These are phyloP conservation scores for Scedosporium boydii DNA, from an alignment of 2,329 filamentous ascomycete species.

Conservation along the genomic window DNA sequence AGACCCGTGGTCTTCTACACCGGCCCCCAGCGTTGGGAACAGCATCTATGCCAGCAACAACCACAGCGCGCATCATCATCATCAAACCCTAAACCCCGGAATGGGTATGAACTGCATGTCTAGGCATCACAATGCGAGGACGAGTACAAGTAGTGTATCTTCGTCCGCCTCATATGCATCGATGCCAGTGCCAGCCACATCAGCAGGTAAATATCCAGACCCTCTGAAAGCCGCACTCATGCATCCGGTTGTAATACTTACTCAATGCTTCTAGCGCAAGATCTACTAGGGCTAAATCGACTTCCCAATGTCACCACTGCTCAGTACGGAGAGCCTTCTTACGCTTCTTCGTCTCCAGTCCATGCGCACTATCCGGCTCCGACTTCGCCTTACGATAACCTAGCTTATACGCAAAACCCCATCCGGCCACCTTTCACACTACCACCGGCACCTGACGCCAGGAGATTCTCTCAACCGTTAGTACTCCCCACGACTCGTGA, in stretches of 20 bases:
- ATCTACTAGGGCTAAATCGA: slow-evolving; percentile 62
- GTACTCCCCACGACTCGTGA: slow-evolving; percentile 26
- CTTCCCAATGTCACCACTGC: slow-evolving; percentile 48
- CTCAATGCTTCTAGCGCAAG: slow-evolving; percentile 57
- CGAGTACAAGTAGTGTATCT: slow-evolving; percentile 47
- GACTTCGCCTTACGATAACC: slow-evolving; percentile 61
- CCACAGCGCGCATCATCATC: slow-evolving; percentile 9
- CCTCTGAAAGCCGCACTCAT: background rate
- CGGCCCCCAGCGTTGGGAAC: slow-evolving; percentile 43
- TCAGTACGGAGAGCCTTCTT: slow-evolving; percentile 60
- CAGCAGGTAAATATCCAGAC: slow-evolving; percentile 55
- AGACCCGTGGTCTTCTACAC: slow-evolving; percentile 71
- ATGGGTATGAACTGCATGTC: slow-evolving; percentile 40
- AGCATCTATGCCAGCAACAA: slow-evolving; percentile 43
- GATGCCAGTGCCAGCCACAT: slow-evolving; percentile 63
- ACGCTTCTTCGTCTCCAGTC: slow-evolving; percentile 59
- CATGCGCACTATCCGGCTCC: slow-evolving; percentile 56
- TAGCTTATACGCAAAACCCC: slow-evolving; percentile 64
- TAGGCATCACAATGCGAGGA: slow-evolving; percentile 36
- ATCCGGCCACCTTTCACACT: slow-evolving; percentile 50
- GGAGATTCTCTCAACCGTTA: slow-evolving; percentile 81
- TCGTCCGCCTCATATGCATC: slow-evolving; percentile 60
- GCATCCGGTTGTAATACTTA: slow-evolving; percentile 55
- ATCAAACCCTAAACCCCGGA: slow-evolving; percentile 40
- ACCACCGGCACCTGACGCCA: slow-evolving; percentile 44